Evolutionary conservation across 2,329 filamentous ascomycete species (phyloP), one percentile per base, ranked within the genome.

Genomic region (Botrytis paeoniae): DNA sequence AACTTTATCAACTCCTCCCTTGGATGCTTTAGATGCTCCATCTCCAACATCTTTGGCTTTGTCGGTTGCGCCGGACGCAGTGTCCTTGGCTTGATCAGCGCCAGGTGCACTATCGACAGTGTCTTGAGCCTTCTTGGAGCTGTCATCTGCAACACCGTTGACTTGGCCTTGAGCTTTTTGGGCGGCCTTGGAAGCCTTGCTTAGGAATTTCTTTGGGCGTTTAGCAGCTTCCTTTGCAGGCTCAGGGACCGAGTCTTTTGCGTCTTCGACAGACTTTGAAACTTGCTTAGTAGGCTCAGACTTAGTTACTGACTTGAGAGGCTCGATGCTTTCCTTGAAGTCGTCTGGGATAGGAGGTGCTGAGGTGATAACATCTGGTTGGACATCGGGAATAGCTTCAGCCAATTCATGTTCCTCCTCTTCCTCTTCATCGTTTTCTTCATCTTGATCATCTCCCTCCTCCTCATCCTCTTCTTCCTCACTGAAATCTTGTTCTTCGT

Each of bases 191-290:
- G 64, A 62, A 51, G 71, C 65, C 57, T 73, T 73, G 35, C 71
- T 70, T 14, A 72, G 32, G 32, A 72, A 72, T 22, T 72, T 72
- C 70, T 72, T 72, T 7, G 70, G 70, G 4, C 63, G 63, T 48
- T 72, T 69, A 18, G 48, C 39, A 2, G n/a, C 65, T 22, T 69
- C 65, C 37, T 57, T 69, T 8, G 12, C 54, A 25, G 63, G 41
- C 18, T 72, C 70, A 16, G 66, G 35, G 1, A 29, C 10, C 2
- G 65, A 69, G 25, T 69, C n/a, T 32, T 32, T 70, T 20, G 54
- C 45, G n/a, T 65, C 59, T 25, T 54, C 16, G 16, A 45, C 32
- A 18, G 70, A 22, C n/a, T 72, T 60, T 29, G 70, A 39, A 29
- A 41, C 63, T 32, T 72, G 18, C 41, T 69, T 60, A 12, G 32